Base-by-base conservation (phyloP, 345 rosid genomes). In the Hibiscus trionum region DNA sequence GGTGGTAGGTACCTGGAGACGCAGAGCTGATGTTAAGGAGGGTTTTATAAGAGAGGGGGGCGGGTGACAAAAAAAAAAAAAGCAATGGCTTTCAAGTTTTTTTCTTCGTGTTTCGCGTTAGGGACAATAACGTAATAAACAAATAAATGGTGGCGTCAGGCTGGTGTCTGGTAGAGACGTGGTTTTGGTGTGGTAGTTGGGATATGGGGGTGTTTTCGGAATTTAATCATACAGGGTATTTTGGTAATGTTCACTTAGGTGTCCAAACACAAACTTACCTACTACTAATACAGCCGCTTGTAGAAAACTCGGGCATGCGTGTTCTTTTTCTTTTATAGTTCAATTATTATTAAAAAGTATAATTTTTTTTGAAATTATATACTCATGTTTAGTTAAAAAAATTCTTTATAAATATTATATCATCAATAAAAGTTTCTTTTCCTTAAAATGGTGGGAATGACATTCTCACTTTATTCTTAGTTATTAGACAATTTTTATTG, bases 1-100 rank as follows among this genome's bases (percentile, higher is more conserved):
- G 70, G 44, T 37, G 70, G 44, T 37, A 49, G 69, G 75, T 65
- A 70, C 69, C 77, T 78, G 78, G 19, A 71, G 47, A 56, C 49
- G 35, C 2, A 1, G 0, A 1, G 46, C 26, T 26, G 52, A 37
- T 31, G 19, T 0, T 7, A 10, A 4, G 5, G 49, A 58, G 67
- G 78, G 39, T 66, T 66, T 71, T 75, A 75, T 66, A 75, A 17
- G 19, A 29, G 1, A 29, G 31, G 31, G 31, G 31, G 31, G 31
- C 2, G 31, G 31, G 57, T 12, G 21, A 44, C 4, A 21, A 21
- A 21, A 21, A 21, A 21, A n/a, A 12, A 15, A 12, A 65, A 42
- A 15, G 47, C 50, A 16, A 10, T 3, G 50, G 1, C 17, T 52
- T 52, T 16, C 8, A 4, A 14, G n/a, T 12, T 5, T 2, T 47